Evolutionary conservation across 495 filamentous ascomycete genomes (phyloP).

Genomic region (Margaritispora aquatica): DNA sequence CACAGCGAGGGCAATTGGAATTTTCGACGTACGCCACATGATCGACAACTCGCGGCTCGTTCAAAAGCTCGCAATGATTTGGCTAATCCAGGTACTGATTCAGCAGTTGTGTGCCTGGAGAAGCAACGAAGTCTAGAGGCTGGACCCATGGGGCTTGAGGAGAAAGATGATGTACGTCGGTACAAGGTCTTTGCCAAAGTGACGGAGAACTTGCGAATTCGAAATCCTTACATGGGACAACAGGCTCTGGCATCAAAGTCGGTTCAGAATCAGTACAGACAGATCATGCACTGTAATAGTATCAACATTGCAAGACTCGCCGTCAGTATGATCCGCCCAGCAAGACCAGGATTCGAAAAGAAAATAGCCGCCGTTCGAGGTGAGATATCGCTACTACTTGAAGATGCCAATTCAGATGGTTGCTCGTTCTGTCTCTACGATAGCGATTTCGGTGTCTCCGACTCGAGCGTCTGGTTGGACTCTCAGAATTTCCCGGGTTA

Average conservation of each 20-base stretch:
- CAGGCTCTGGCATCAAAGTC: background rate
- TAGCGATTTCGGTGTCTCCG: slow-evolving; percentile 10
- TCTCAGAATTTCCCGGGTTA: background rate
- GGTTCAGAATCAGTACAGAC: background rate
- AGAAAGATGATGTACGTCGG: background rate
- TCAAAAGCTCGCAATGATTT: background rate
- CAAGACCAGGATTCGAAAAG: background rate
- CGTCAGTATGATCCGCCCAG: background rate
- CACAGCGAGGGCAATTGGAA: background rate
- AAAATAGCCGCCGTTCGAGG: background rate
- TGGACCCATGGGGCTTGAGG: background rate
- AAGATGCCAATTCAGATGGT: background rate
- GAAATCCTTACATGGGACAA: too few relatives aligned
- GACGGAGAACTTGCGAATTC: background rate
- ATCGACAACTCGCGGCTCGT: background rate
- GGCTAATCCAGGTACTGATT: background rate
- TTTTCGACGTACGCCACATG: background rate
- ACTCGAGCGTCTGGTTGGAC: slow-evolving; percentile 3
- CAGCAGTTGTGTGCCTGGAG: background rate
- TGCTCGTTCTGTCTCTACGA: slow-evolving; percentile 15
- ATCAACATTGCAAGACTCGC: background rate
- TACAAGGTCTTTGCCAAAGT: background rate
- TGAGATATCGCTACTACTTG: background rate
- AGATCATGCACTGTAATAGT: background rate
- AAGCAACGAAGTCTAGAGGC: background rate